Conservation (phyloP, 371 early-diverging fungal genomes). For the Lichtheimia corymbifera region DNA sequence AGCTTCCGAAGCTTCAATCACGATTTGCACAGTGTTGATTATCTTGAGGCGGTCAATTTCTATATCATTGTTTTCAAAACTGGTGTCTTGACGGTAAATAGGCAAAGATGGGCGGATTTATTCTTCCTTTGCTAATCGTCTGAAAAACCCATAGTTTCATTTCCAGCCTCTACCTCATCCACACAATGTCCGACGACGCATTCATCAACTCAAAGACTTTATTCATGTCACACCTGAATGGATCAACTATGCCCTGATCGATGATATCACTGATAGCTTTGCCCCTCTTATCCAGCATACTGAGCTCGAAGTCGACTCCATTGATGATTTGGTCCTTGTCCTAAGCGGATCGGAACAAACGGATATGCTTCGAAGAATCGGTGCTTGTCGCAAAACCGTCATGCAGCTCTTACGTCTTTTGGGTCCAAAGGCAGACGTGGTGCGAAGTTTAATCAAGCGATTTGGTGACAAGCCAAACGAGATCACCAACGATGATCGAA, state of each 20-base stretch:
- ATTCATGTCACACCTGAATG: conserved; percentile 77
- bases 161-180: conserved; percentile 63
- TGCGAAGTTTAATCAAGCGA: conserved; percentile 68
- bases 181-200: conserved; percentile 62
- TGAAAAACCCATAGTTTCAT: conserved; percentile 42
- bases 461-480: conserved; percentile 58
- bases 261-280: conserved; percentile 85
- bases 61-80: conserved; percentile 80
- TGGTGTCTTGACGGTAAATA: conserved; percentile 61
- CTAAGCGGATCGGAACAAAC: conserved; percentile 72
- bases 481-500: conserved; percentile 19
- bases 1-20: conserved; percentile 80
- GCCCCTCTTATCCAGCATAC: conserved; percentile 78
- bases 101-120: neutral
- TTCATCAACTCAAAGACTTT: conserved; percentile 63
- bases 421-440: conserved; percentile 81
- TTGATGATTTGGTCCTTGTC: conserved; percentile 88
- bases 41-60: conserved; percentile 79
- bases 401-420: conserved; percentile 78
- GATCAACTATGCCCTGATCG: conserved; percentile 89
- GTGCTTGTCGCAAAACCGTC: conserved; percentile 80
- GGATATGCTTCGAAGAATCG: conserved; percentile 89
- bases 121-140: neutral
- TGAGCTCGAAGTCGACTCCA: conserved; percentile 87
- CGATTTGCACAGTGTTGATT: conserved; percentile 68